A percentile compares a stretch with the other conserved stretches of the same genome.
Conservation (phyloP, 805 yeast genomes). For the Candida taoyuanica region DNA sequence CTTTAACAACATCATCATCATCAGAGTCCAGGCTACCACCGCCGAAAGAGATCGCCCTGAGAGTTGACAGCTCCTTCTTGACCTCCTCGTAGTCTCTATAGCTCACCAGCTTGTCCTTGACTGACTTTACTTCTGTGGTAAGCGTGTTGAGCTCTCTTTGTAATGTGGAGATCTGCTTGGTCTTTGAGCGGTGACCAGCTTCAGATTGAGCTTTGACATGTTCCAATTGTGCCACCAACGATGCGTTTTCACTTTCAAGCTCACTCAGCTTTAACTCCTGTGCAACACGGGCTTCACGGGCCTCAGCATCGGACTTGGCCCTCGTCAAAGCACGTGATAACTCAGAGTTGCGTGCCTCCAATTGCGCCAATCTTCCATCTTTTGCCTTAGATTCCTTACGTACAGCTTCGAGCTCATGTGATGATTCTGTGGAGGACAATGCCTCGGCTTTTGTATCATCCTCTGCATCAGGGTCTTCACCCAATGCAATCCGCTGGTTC, state of each 20-base stretch:
- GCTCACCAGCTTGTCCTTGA: slow-evolving; percentile 45
- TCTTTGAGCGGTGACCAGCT: slow-evolving; percentile 21
- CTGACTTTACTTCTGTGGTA: slow-evolving; percentile 43
- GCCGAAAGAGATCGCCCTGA: slow-evolving; percentile 76
- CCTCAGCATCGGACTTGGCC: slow-evolving; percentile 41
- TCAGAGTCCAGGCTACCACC: slow-evolving; percentile 29
- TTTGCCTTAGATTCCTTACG: slow-evolving; percentile 70
- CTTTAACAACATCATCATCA: slow-evolving; percentile 27
- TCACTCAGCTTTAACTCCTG: slow-evolving; percentile 44
- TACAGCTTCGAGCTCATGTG: slow-evolving; percentile 45
- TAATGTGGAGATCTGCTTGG: slow-evolving; percentile 18
- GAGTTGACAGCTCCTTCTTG: slow-evolving; percentile 66
- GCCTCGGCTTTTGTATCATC: not conserved
- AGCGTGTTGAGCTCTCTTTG: slow-evolving; percentile 34
- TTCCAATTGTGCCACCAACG: slow-evolving; percentile 54
- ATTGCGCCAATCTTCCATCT: slow-evolving; percentile 59
- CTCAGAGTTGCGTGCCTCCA: slow-evolving; percentile 75
- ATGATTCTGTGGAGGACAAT: not conserved
- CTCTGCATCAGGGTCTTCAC: slow-evolving; percentile 28
- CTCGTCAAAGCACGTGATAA: slow-evolving; percentile 60
- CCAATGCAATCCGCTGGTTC: slow-evolving; percentile 42
- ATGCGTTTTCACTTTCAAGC: slow-evolving; percentile 65
- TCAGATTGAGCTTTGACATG: slow-evolving; percentile 37
- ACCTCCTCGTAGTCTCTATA: slow-evolving; percentile 75
- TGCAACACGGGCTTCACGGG: slow-evolving; percentile 37